These are phyloP conservation scores for Royoungia palumana DNA, from an alignment of 768 basidiomycete genomes.

Conservation along the genomic window DNA sequence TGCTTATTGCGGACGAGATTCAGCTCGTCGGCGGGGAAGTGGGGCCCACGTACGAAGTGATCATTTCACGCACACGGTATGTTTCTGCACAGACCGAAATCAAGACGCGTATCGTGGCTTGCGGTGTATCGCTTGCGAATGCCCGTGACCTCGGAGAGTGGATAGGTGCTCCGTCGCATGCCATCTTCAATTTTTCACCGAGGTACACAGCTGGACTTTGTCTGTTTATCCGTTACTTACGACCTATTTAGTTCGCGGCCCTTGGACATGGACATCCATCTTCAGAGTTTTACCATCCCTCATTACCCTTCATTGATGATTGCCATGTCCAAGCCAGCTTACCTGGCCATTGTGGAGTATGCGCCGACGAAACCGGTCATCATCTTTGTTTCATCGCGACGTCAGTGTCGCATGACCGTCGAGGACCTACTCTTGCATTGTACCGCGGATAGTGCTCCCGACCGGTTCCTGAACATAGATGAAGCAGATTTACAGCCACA, in stretches of 20 bases:
- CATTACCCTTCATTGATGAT: slow-evolving; percentile 99
- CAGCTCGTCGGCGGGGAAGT: slow-evolving; percentile 94
- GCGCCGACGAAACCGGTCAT: slow-evolving; percentile 85
- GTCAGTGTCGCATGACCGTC: slow-evolving; percentile 92
- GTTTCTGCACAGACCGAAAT: slow-evolving; percentile 91
- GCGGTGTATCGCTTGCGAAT: slow-evolving; percentile 92
- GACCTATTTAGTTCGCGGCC: slow-evolving; percentile 73
- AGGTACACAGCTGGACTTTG: slow-evolving; percentile 44
- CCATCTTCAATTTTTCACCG: slow-evolving; percentile 97
- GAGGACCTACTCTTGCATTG: slow-evolving; percentile 89
- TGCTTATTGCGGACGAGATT: slow-evolving; percentile 93
- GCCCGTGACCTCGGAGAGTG: slow-evolving; percentile 95
- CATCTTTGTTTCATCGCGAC: slow-evolving; percentile 87
- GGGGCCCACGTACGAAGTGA: slow-evolving; percentile 94
- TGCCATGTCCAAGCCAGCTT: slow-evolving; percentile 97
- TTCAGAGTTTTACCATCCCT: slow-evolving; percentile 94
- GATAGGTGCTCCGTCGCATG: slow-evolving; percentile 92
- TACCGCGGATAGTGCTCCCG: slow-evolving; percentile 77
- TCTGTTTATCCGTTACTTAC: slow-evolving; percentile 8
- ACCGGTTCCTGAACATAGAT: slow-evolving; percentile 89
- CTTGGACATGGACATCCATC: slow-evolving; percentile 93
- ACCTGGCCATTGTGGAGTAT: slow-evolving; percentile 87
- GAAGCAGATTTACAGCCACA: slow-evolving; percentile 80
- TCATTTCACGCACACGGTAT: slow-evolving; percentile 95
- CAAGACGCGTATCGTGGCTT: slow-evolving; percentile 92